Percentiles rank a stretch among this genome's conserved stretches.
Evolutionary conservation across 441 rosid species (phyloP).

Genomic region (Mallotus repandus): DNA sequence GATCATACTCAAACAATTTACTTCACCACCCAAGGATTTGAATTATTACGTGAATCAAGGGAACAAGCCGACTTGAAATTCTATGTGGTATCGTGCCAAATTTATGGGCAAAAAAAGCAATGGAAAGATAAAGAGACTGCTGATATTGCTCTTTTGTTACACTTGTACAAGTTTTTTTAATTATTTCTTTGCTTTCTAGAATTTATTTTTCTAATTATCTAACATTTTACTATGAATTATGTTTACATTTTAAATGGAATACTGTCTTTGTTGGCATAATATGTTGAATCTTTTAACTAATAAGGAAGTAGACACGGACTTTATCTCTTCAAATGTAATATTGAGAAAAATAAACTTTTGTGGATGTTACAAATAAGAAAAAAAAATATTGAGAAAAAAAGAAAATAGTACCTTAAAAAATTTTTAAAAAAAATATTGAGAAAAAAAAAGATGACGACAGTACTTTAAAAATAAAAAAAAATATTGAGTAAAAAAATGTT

Average conservation of each 20-base stretch:
- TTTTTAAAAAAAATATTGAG: too few species aligned
- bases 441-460: too few species aligned
- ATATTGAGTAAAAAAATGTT: too few species aligned
- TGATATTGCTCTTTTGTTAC: conserved; percentile 87
- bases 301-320: not conserved
- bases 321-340: not conserved
- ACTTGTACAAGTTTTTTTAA: conserved; percentile 46
- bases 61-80: conserved; percentile 96
- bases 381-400: too few species aligned
- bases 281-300: not conserved
- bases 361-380: too few species aligned
- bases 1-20: conserved; percentile 44
- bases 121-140: conserved; percentile 81
- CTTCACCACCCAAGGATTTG: conserved; percentile 65
- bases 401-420: too few species aligned
- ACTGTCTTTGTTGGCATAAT: not conserved
- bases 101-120: conserved; percentile 96
- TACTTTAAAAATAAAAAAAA: too few species aligned
- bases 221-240: conserved; percentile 6
- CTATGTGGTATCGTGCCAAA: conserved; percentile 95
- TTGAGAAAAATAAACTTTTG: too few species aligned
- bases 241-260: conserved; percentile 9
- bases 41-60: conserved; percentile 70
- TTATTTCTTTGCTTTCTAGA: not conserved
- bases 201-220: conserved; percentile 6